Conservation (phyloP, 2,329 filamentous ascomycete genomes). For the Bipolaris gigantea region DNA sequence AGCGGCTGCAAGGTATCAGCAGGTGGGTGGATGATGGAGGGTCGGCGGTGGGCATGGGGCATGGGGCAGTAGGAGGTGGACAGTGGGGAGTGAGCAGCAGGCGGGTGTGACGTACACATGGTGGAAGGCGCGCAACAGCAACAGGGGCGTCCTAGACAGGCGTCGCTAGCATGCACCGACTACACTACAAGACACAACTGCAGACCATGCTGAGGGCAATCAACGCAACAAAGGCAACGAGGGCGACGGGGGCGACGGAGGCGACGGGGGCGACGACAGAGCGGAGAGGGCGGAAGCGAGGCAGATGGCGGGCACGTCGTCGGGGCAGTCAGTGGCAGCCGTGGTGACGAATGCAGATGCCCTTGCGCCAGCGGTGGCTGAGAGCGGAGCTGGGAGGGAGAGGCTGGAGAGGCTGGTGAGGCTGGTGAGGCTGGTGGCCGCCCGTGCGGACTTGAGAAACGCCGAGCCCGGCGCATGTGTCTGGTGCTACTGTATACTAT, state of each 20-base stretch:
- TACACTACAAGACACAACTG: not conserved
- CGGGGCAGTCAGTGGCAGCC: not conserved
- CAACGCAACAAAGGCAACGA: not conserved
- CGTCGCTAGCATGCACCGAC: slow-evolving; percentile 10
- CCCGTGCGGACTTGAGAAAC: slow-evolving; percentile 2
- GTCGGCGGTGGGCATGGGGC: no score
- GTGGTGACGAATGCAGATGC: not conserved
- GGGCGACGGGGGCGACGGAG: not conserved
- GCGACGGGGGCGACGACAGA: not conserved
- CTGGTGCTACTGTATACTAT: no score
- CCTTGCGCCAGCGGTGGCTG: slow-evolving; percentile 1
- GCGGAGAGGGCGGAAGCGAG: not conserved
- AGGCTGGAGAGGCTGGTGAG: slow-evolving; percentile 22
- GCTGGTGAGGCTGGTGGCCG: slow-evolving; percentile 1
- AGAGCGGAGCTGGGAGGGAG: not conserved
- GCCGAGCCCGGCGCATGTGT: slow-evolving; percentile 9
- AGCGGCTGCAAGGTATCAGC: slow-evolving; percentile 30
- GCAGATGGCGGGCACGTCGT: not conserved
- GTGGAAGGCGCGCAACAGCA: slow-evolving; percentile 17
- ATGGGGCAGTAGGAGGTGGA: not conserved
- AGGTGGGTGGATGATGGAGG: not conserved
- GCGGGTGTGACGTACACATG: slow-evolving; percentile 46
- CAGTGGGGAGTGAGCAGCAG: slow-evolving; percentile 4
- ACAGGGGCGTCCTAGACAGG: slow-evolving; percentile 15
- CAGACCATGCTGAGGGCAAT: slow-evolving; percentile 20